Base-by-base conservation (phyloP, 148 eudicot species). In the Nepenthes gracilis region DNA sequence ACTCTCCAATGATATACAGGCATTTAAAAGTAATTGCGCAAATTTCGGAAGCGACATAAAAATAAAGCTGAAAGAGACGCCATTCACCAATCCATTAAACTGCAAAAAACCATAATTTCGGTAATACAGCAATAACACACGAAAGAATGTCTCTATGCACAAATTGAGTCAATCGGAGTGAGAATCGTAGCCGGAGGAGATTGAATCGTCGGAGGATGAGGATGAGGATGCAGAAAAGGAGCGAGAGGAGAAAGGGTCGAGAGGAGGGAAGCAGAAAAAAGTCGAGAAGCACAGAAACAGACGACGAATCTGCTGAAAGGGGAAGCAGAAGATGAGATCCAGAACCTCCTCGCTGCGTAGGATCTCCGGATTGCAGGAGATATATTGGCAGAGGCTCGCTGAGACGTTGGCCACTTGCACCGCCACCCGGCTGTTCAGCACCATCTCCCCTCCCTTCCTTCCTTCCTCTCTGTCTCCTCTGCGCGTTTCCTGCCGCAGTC, bases 291-390 rank as follows among this genome's bases (percentile, higher is more conserved):
- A 80, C 63, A 80, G 83, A 65, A 90, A 75, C 64, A 90, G 57
- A 35, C 95, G 91, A 40, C 81, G 80, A 40, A 90, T 43, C 48
- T 87, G 88, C 37, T 79, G 89, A 53, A 87, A 80, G 58, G 97
- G 97, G 70, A 83, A 77, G 65, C 87, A 83, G 69, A 81, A 87
- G 70, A 90, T 73, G 72, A 90, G 97, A 68, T 78, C 62, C 43
- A 90, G 75, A 1, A 90, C 97, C 61, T 90, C 80, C 0, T 83
- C 76, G 72, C 79, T 72, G 73, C 73, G 71, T 2, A 89, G 57
- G 12, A 78, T 72, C 66, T 89, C 84, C 0, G 96, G 93, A 47
- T 89, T 89, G 77, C 96, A 85, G 0, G 93, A 90, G 48, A 85
- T 76, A 82, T 89, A 83, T 76, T 90, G 97, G 58, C 95, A 90